These are phyloP conservation scores for Hanseniaspora occidentalis DNA, from an alignment of 805 yeast genomes.

Conservation along the genomic window DNA sequence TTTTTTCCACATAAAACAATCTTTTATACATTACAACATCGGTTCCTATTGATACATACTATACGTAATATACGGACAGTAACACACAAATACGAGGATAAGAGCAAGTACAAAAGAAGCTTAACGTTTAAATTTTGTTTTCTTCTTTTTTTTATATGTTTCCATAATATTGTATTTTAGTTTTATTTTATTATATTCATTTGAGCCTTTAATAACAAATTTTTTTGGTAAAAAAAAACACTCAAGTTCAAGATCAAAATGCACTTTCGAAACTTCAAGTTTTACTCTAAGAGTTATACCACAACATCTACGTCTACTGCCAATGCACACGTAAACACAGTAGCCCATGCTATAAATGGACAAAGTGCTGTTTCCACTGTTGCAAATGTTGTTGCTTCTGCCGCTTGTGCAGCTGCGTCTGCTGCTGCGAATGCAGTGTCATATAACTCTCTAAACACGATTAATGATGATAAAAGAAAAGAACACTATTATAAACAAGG, in stretches of 20 bases:
- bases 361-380: neutral
- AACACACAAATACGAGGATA: no score
- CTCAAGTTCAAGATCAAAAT: no score
- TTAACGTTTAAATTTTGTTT: no score
- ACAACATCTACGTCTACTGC: neutral
- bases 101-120: no score
- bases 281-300: conserved; percentile 24
- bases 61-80: no score
- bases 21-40: no score
- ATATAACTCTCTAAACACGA: neutral
- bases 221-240: no score
- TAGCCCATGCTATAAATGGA: no score
- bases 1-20: no score
- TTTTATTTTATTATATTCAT: neutral
- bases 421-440: conserved; percentile 4
- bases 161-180: neutral
- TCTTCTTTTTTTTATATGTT: neutral
- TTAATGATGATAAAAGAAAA: conserved; percentile 1
- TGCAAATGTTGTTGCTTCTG: neutral
- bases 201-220: neutral
- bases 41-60: no score
- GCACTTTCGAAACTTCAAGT: conserved; percentile 30
- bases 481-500: neutral
- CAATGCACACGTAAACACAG: neutral
- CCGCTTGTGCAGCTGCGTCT: conserved; percentile 4